Evolutionary conservation across 2,329 filamentous ascomycete species (phyloP).

Genomic region (Colletotrichum paranaense): DNA sequence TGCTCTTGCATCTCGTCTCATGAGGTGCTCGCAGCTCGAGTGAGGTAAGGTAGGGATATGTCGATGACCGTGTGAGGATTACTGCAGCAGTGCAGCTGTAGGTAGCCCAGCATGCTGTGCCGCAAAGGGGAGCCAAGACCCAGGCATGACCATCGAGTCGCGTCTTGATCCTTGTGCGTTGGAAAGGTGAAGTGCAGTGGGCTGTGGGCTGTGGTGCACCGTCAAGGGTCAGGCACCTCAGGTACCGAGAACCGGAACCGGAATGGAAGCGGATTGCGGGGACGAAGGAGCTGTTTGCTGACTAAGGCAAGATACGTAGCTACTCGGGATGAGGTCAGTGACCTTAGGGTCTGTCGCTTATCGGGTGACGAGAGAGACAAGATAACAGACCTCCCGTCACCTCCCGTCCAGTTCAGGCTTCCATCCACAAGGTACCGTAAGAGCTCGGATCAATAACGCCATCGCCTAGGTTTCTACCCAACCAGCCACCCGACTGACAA

Average conservation of each 20-base stretch:
- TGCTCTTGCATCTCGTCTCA: neutral
- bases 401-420: too few species aligned
- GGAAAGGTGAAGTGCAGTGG: neutral
- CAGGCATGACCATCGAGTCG: neutral
- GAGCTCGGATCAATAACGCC: neutral
- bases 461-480: neutral
- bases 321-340: neutral
- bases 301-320: neutral
- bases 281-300: neutral
- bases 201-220: neutral
- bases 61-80: neutral
- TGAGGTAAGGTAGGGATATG: neutral
- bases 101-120: neutral
- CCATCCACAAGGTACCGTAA: neutral
- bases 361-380: neutral
- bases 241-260: slow-evolving; percentile 23
- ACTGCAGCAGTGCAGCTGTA: neutral
- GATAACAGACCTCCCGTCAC: neutral
- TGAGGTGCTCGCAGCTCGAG: neutral
- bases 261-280: slow-evolving; percentile 13
- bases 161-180: neutral
- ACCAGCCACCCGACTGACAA: neutral
- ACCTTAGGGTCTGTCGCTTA: neutral
- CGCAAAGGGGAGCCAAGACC: neutral
- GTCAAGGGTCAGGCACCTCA: neutral